phyloP scores from a whole-genome alignment of 768 basidiomycete genomes.

The Trametes cingulata region DNA sequence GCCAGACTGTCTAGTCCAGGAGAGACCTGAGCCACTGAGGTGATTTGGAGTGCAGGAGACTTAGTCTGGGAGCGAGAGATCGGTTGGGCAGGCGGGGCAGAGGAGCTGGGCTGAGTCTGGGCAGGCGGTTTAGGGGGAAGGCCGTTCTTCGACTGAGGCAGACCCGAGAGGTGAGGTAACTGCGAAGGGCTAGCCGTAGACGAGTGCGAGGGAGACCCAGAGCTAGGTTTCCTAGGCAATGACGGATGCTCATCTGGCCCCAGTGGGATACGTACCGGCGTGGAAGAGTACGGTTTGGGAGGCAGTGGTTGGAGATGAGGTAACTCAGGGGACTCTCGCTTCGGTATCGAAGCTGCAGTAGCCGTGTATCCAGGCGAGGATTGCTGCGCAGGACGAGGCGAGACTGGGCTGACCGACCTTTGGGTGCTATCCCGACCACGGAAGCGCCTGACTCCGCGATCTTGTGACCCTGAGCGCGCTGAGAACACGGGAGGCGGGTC shows the following conservation, averaged over 20 bases:
- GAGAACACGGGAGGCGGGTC: neutral
- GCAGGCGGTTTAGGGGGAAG: conserved; percentile 8
- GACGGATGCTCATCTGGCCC: neutral
- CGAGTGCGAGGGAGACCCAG: conserved; percentile 16
- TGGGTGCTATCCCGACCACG: neutral
- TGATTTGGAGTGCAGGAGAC: conserved; percentile 14
- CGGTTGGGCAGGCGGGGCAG: neutral
- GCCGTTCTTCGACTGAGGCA: neutral
- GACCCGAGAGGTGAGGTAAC: neutral
- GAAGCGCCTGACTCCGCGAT: conserved; percentile 1
- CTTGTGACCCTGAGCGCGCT: neutral
- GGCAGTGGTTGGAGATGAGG: conserved; percentile 11
- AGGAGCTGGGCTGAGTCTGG: neutral
- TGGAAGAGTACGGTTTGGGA: neutral
- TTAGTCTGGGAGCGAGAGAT: neutral
- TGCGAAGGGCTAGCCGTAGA: conserved; percentile 6
- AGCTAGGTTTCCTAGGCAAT: neutral
- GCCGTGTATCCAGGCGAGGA: conserved; percentile 9
- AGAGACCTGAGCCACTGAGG: conserved; percentile 2
- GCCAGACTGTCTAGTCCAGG: neutral
- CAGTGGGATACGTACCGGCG: conserved; percentile 6
- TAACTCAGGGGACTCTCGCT: conserved; percentile 20
- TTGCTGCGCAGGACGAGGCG: conserved; percentile 1
- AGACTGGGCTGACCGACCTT: conserved; percentile 16
- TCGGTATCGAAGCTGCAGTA: neutral